Base-by-base conservation (phyloP, 1,284 basidiomycete species). In the Ganoderma lucidum region DNA sequence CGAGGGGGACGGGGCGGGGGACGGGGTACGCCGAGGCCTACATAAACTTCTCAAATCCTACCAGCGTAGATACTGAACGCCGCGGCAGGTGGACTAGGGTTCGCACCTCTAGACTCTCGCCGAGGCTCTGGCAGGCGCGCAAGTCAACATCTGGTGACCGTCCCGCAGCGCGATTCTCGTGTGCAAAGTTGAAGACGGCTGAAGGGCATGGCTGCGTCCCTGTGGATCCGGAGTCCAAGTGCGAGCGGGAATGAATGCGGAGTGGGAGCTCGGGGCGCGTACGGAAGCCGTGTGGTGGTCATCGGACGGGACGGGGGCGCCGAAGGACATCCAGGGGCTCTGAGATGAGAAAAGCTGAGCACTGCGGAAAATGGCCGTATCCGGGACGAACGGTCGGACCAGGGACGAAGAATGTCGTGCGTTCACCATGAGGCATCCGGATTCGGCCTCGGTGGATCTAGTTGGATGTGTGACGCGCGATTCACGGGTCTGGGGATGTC, bases 351-450 rank as follows among this genome's bases (percentile, higher is more conserved):
- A 41, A 39, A 56, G 65, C 5, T 8, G 55, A 62, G 41, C 61
- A 41, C 66, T 67, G 66, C 61, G 61, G 66, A 62, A 42, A 58
- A 67, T 37, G 59, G 37, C 48, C 53, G 65, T 55, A 23, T 17
- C 17, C 60, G 48, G 61, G 41, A 37, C 42, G 39, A 56, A 56
- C 55, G 60, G 66, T 41, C 39, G 39, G 39, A 41, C 39, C 39
- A 41, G 39, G 39, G 39, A 66, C 12, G n/a, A 60, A 41, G 67
- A 63, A 32, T 28, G 65, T 56, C 41, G 71, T 66, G 62, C 65
- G 39, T 60, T 66, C 59, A 37, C 64, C 69, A 65, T 62, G 65
- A 62, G 71, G 64, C 68, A 5, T 30, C 30, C 58, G 10, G 58
- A 61, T 42, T 42, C 28, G 56, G 55, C 6, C 70, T 61, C 45